phyloP scores from a whole-genome alignment of 116 monocot species.

The Papilionanthe hybrid region DNA sequence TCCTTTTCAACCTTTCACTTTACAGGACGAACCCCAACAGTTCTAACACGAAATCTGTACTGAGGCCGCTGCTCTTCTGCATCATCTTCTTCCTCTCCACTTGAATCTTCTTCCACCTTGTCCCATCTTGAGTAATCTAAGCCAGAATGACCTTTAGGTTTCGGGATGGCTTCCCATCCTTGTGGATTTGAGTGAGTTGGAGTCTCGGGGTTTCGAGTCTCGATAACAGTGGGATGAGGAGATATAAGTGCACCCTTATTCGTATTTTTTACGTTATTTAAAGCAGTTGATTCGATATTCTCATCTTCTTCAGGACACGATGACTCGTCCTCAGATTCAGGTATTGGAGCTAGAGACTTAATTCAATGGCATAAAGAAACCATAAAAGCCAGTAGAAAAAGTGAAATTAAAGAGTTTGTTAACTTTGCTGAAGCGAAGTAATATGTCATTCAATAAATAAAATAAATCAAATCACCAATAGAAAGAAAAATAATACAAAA shows the following conservation, averaged over 20 bases:
- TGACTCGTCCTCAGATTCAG: slow-evolving; percentile 79
- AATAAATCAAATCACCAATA: not conserved
- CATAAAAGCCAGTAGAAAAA: not conserved
- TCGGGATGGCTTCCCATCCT: slow-evolving; percentile 71
- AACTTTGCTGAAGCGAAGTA: no score
- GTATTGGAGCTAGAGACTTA: slow-evolving; percentile 89
- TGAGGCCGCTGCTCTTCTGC: slow-evolving; percentile 63
- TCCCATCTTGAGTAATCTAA: slow-evolving; percentile 97
- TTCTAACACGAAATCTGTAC: slow-evolving; percentile 78
- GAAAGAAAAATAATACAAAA: not conserved
- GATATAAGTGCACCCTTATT: slow-evolving; percentile 7
- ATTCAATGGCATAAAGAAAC: not conserved
- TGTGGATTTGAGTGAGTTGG: slow-evolving; percentile 19
- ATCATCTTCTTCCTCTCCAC: slow-evolving; percentile 76
- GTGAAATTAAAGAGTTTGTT: no score
- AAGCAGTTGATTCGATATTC: slow-evolving; percentile 21
- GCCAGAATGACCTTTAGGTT: slow-evolving; percentile 88
- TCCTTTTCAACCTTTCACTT: slow-evolving; percentile 35
- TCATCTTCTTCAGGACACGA: slow-evolving; percentile 38
- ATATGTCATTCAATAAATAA: not conserved
- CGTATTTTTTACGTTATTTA: slow-evolving; percentile 15
- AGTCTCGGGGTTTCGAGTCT: slow-evolving; percentile 13
- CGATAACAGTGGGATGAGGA: slow-evolving; percentile 11
- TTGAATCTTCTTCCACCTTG: slow-evolving; percentile 77
- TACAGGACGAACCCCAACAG: slow-evolving; percentile 62